Evolutionary conservation across 768 basidiomycete species (phyloP), one percentile per base, ranked within the genome.

Genomic region (Artomyces pyxidatus): DNA sequence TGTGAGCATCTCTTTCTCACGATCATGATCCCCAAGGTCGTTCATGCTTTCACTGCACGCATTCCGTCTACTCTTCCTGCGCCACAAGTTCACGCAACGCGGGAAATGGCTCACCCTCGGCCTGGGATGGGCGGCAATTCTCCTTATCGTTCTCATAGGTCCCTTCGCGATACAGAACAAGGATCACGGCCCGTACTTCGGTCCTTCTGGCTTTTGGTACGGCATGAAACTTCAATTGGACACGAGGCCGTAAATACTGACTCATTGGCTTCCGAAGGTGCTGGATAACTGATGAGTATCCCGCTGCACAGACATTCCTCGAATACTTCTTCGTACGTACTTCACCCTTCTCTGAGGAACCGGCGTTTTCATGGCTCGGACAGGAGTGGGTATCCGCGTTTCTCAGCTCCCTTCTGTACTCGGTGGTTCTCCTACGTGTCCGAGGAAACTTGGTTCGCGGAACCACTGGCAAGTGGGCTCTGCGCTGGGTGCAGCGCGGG

Each of bases 291-390:
- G 48, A 58, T 3, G 53, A 58, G 12, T 76, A 76, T 53, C 66
- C 70, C 2, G 25, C 45, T 14, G 67, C 66, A 40, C 71, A 70
- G 38, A 60, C 64, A 10, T 63, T 63, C 42, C 55, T 73, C 17
- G 74, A 75, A 56, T 76, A 75, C 54, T 65, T 73, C 55, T 65
- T 73, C 23, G 74, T 75, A 42, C 45, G 68, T 62, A 4, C 5
- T 9, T n/a, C 7, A 7, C n/a, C 6, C 21, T 8, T 7, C 19
- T 17, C 4, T 11, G 2, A 29, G 14, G 26, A 44, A 42, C 16
- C 41, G 16, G 35, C 25, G 23, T 17, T 5, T 7, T 29, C 30
- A 8, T 23, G 14, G 32, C 32, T 35, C 14, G 19, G 19, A 25
- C 45, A 69, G 67, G 67, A 68, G 43, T 70, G 65, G 56, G 6